phyloP scores from a whole-genome alignment of 352 stramenopile species.

The Pythium graminicola region DNA sequence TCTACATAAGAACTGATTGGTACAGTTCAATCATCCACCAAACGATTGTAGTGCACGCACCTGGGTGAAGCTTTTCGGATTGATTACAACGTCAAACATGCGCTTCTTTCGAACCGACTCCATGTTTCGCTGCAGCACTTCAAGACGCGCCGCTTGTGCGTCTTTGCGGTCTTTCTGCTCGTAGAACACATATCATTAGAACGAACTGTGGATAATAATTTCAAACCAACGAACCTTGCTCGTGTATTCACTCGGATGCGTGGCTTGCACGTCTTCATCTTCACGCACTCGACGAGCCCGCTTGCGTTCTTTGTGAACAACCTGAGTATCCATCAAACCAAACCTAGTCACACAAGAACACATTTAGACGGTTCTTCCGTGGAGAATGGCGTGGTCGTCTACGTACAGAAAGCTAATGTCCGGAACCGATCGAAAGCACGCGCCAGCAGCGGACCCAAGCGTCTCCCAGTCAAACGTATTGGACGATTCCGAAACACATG shows the following conservation, averaged over 20 bases:
- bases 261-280: slow-evolving; percentile 45
- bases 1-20: slow-evolving; percentile 27
- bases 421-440: slow-evolving; percentile 65
- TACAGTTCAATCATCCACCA: not conserved
- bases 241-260: slow-evolving; percentile 66
- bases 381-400: not conserved
- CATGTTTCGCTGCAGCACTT: slow-evolving; percentile 63
- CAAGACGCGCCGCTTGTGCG: slow-evolving; percentile 60
- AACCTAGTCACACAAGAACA: slow-evolving; percentile 31
- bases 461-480: slow-evolving; percentile 56
- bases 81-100: slow-evolving; percentile 69
- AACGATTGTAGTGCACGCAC: slow-evolving; percentile 17
- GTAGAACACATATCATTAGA: not conserved
- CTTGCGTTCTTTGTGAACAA: slow-evolving; percentile 67
- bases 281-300: slow-evolving; percentile 32
- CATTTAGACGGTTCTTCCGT: not conserved
- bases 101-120: slow-evolving; percentile 28
- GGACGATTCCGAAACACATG: slow-evolving; percentile 31
- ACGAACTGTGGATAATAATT: not conserved
- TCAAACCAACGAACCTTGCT: slow-evolving; percentile 39
- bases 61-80: slow-evolving; percentile 73
- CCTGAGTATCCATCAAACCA: slow-evolving; percentile 66
- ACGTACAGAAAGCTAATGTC: slow-evolving; percentile 65
- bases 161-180: slow-evolving; percentile 69
- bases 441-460: slow-evolving; percentile 47